Conservation (phyloP, 2,329 filamentous ascomycete genomes). For the Ophiostoma sp. region DNA sequence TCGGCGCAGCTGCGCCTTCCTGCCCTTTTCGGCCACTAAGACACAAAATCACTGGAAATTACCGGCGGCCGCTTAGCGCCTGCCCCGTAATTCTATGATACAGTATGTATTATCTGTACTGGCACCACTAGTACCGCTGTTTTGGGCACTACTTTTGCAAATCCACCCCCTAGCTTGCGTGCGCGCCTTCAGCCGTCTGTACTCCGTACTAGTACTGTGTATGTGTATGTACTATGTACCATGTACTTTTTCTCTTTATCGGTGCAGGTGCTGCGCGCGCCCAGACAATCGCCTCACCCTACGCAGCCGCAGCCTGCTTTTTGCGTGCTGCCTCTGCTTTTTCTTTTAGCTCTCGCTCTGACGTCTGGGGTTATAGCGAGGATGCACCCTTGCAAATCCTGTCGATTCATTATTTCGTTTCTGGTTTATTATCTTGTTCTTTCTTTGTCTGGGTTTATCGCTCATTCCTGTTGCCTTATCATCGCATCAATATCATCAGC, state of each 20-base stretch:
- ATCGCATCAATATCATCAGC: not conserved
- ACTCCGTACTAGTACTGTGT: not conserved
- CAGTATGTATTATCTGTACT: not conserved
- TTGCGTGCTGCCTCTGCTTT: too few relatives aligned
- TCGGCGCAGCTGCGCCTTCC: constrained; percentile 1
- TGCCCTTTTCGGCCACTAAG: not conserved
- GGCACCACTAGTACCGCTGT: not conserved
- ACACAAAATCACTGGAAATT: not conserved
- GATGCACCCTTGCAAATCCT: not conserved
- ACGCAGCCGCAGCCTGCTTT: constrained; percentile 12
- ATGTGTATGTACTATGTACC: too few relatives aligned
- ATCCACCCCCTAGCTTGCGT: constrained; percentile 9
- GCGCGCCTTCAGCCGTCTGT: constrained; percentile 1
- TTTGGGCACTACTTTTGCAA: not conserved
- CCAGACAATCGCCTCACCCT: constrained; percentile 14
- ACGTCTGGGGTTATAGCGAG: not conserved
- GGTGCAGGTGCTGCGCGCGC: constrained; percentile 1
- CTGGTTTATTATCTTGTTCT: not conserved
- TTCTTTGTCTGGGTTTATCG: not conserved
- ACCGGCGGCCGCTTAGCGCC: not conserved
- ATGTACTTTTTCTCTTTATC: not conserved
- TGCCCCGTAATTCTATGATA: not conserved
- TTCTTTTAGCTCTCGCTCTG: not conserved
- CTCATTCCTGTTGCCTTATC: not conserved
- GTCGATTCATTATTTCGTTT: not conserved